Evolutionary conservation across 2,329 filamentous ascomycete species (phyloP).

Genomic region (Amauroascus niger): DNA sequence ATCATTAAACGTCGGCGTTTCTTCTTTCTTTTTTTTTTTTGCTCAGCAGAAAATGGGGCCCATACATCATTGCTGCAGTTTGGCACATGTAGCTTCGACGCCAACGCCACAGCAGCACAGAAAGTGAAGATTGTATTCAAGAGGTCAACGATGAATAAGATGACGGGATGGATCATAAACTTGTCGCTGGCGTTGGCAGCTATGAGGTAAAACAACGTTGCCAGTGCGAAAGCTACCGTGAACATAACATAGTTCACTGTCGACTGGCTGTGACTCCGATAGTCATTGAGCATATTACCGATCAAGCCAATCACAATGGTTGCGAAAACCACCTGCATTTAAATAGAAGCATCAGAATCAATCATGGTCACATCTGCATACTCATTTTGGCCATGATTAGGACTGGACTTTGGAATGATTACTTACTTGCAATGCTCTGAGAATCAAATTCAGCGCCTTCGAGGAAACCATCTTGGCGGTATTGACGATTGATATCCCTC

Average conservation of each 20-base stretch:
- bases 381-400: neutral
- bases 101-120: slow-evolving; percentile 40
- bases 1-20: no score
- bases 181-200: slow-evolving; percentile 34
- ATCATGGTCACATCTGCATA: neutral
- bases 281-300: slow-evolving; percentile 52
- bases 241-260: slow-evolving; percentile 49
- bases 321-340: slow-evolving; percentile 47
- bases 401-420: neutral
- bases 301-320: slow-evolving; percentile 52
- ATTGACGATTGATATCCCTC: neutral
- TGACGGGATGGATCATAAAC: slow-evolving; percentile 35
- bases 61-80: slow-evolving; percentile 41
- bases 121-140: slow-evolving; percentile 44
- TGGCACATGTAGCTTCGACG: slow-evolving; percentile 37
- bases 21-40: no score
- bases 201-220: slow-evolving; percentile 42
- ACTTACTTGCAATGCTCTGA: slow-evolving; percentile 36
- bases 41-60: no score
- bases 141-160: slow-evolving; percentile 37
- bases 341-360: slow-evolving; percentile 4
- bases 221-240: slow-evolving; percentile 38
- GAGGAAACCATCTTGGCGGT: slow-evolving; percentile 32
- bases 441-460: slow-evolving; percentile 31
- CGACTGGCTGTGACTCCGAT: slow-evolving; percentile 41